These are phyloP conservation scores for Verticillium dahliae DNA, from an alignment of 2,329 filamentous ascomycete species.

Conservation along the genomic window DNA sequence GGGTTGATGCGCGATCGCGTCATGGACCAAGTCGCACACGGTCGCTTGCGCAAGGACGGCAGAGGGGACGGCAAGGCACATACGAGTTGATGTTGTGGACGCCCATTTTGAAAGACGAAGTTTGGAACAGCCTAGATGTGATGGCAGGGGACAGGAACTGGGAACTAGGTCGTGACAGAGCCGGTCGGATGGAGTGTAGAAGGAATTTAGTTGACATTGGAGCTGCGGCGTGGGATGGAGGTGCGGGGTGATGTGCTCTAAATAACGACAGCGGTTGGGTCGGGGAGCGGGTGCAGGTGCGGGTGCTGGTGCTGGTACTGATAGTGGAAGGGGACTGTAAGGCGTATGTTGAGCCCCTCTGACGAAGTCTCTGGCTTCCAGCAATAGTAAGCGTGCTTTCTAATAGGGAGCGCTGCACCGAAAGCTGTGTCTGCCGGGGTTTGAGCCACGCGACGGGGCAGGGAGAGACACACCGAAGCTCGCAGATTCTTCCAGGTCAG, in stretches of 20 bases:
- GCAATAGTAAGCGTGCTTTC: not conserved
- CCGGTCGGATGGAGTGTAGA: not conserved
- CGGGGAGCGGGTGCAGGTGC: not conserved
- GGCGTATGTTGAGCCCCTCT: not conserved
- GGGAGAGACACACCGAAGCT: not conserved
- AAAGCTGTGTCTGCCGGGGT: not conserved
- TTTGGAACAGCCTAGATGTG: not conserved
- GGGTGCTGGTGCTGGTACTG: not conserved
- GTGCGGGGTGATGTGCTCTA: not conserved
- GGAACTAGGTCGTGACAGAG: not conserved
- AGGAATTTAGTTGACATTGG: not conserved
- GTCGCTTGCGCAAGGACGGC: not conserved
- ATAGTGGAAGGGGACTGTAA: not conserved
- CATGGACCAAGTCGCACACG: not conserved
- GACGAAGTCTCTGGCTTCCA: not conserved
- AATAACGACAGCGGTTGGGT: not conserved
- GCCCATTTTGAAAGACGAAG: constrained; percentile 25
- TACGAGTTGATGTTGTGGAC: constrained; percentile 37
- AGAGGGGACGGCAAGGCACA: constrained; percentile 8
- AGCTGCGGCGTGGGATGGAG: not conserved
- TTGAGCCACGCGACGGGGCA: not conserved
- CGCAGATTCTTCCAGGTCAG: not conserved
- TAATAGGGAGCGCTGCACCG: not conserved
- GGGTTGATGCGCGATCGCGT: not conserved
- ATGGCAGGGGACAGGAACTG: not conserved